Evolutionary conservation across 257 asterid genomes (phyloP).

Genomic region (Osmanthus fragrans): DNA sequence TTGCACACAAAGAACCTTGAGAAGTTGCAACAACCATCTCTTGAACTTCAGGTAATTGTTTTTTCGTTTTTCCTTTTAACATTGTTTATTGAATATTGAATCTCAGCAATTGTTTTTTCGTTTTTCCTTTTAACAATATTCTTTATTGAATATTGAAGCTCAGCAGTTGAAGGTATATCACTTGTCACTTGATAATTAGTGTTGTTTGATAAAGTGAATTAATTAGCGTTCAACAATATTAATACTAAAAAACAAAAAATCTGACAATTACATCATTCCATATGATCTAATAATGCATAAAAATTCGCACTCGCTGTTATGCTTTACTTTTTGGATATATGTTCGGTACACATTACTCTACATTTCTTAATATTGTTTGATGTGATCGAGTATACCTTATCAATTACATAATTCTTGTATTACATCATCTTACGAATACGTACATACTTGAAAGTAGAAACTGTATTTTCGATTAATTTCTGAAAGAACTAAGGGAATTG

Average conservation of each 20-base stretch:
- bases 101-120: neutral
- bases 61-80: neutral
- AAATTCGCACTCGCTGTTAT: neutral
- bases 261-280: neutral
- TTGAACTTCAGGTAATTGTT: constrained; percentile 69
- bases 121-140: neutral
- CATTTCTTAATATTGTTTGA: neutral
- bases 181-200: too few relatives aligned
- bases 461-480: neutral
- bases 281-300: neutral
- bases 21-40: constrained; percentile 73
- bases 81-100: too few relatives aligned
- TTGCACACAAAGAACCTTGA: constrained; percentile 73
- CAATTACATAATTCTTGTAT: neutral
- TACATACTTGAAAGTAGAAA: neutral
- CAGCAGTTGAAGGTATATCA: too few relatives aligned
- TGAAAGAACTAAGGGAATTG: neutral
- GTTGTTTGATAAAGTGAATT: too few relatives aligned
- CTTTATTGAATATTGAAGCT: too few relatives aligned
- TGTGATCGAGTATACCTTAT: too few relatives aligned
- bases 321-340: too few relatives aligned
- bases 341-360: too few relatives aligned
- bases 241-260: too few relatives aligned
- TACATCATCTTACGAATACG: neutral
- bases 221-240: too few relatives aligned